Evolutionary conservation across 768 basidiomycete genomes (phyloP), one percentile per base, ranked within the genome.

Genomic region (Udeniomyces megalosporus): DNA sequence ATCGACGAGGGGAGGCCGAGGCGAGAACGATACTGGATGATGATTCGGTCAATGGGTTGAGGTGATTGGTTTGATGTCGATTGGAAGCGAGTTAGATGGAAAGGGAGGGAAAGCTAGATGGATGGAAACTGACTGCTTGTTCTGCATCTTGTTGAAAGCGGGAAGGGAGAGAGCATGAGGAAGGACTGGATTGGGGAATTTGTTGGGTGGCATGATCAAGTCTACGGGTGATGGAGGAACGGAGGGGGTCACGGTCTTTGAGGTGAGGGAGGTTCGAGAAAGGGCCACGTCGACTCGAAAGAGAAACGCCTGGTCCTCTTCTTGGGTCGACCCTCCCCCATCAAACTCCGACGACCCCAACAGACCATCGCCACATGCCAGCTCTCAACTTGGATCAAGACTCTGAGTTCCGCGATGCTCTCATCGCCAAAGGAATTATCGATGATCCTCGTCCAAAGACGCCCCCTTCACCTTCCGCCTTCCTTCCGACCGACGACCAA

Each of bases 331-430:
- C n/a, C n/a, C n/a, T n/a, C n/a, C n/a, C n/a, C n/a, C n/a, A n/a
- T n/a, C n/a, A n/a, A n/a, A n/a, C n/a, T n/a, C n/a, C n/a, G n/a
- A n/a, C n/a, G n/a, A n/a, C n/a, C n/a, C n/a, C n/a, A n/a, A n/a
- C n/a, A n/a, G 14, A 31, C 28, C 26, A 29, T 15, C 38, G 22
- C 11, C 45, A 26, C 29, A 61, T 61, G 60, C 50, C 52, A 45
- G 31, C 45, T 5, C 60, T 63, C 22, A 88, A 91, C 71, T 80
- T 85, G 32, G 79, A 90, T 78, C 86, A 93, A 77, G 91, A 96
- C 73, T 93, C 91, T 2, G 91, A 96, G 80, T 95, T 96, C 75
- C 91, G 93, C 73, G 92, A 96, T 70, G 87, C 86, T 24, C 81
- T 96, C 12, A 85, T 90, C 62, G 90, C 90, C 69, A 81, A 91